Evolutionary conservation across 257 asterid species (phyloP).

Genomic region (Orobanche coerulescens): DNA sequence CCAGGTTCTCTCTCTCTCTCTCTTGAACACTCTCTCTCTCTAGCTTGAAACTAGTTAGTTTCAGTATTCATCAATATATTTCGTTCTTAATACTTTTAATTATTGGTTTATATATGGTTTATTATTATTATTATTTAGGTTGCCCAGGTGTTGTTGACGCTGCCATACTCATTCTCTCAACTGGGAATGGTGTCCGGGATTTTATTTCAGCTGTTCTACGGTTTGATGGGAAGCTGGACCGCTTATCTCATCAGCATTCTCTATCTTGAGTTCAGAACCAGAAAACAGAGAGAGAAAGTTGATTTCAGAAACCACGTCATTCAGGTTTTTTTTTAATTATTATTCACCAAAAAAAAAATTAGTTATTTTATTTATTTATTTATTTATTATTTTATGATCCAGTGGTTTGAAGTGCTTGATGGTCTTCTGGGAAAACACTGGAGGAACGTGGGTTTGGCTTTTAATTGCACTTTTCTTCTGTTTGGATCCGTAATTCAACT

Average conservation of each 20-base stretch:
- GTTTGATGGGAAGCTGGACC: conserved; percentile 37
- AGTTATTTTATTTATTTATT: neutral
- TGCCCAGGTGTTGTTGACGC: conserved; percentile 34
- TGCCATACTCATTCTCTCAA: conserved; percentile 39
- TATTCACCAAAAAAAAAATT: no score
- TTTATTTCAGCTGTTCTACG: conserved; percentile 33
- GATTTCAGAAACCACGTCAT: conserved; percentile 39
- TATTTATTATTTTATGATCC: neutral
- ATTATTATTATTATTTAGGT: conserved; percentile 16
- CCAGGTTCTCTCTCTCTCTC: conserved; percentile 17
- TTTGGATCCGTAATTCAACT: conserved; percentile 47
- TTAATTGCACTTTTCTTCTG: conserved; percentile 39
- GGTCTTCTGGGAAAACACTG: conserved; percentile 46
- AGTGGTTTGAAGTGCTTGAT: conserved; percentile 50
- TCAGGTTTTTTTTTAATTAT: conserved; percentile 24
- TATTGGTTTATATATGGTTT: no score
- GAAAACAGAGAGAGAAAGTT: conserved; percentile 36
- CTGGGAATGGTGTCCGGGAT: conserved; percentile 37
- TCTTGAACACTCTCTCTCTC: no score
- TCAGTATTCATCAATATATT: neutral
- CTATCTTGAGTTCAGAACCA: conserved; percentile 35
- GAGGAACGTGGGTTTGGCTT: conserved; percentile 43
- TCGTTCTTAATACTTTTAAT: neutral
- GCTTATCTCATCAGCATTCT: conserved; percentile 36
- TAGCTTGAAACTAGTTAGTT: no score